Percentiles rank a stretch among this genome's conserved stretches.
These are phyloP conservation scores for Fusarium sp. DNA, from an alignment of 2,329 filamentous ascomycete genomes.

Conservation along the genomic window DNA sequence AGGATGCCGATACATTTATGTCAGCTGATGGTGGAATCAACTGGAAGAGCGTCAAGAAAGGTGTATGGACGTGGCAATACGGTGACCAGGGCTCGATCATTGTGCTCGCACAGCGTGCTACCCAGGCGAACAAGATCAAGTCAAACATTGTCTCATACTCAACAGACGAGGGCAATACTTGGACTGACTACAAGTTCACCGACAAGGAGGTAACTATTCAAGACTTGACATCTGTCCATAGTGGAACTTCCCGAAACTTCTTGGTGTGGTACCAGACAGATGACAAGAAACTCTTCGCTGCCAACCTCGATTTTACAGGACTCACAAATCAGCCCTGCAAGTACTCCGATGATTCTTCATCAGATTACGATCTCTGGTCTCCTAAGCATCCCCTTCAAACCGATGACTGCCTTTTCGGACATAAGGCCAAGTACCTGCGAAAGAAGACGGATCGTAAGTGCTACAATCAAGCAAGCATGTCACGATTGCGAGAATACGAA, in stretches of 20 bases:
- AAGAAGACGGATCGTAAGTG: slow-evolving; percentile 84
- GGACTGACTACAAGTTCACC: slow-evolving; percentile 79
- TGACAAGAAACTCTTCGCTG: slow-evolving; percentile 69
- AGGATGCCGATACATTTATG: slow-evolving; percentile 89
- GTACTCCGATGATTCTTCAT: slow-evolving; percentile 65
- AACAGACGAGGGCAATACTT: slow-evolving; percentile 81
- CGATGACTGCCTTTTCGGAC: slow-evolving; percentile 90
- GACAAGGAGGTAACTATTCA: slow-evolving; percentile 75
- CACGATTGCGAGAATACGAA: slow-evolving; percentile 74
- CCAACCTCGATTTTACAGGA: slow-evolving; percentile 90
- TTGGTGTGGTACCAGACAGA: slow-evolving; percentile 80
- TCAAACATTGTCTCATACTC: slow-evolving; percentile 79
- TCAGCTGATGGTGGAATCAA: slow-evolving; percentile 88
- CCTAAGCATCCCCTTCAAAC: slow-evolving; percentile 83
- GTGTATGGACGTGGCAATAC: slow-evolving; percentile 91
- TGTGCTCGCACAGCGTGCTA: slow-evolving; percentile 80
- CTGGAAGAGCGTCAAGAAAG: slow-evolving; percentile 88
- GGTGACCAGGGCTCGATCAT: slow-evolving; percentile 95
- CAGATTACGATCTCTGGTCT: slow-evolving; percentile 87
- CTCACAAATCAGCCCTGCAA: slow-evolving; percentile 78
- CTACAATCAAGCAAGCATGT: slow-evolving; percentile 80
- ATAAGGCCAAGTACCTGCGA: slow-evolving; percentile 87
- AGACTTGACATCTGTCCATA: slow-evolving; percentile 88
- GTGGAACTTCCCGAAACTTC: slow-evolving; percentile 90
- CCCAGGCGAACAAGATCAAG: slow-evolving; percentile 72